phyloP scores from a whole-genome alignment of 2,329 filamentous ascomycete species.

The Trichoderma afroharzianum region DNA sequence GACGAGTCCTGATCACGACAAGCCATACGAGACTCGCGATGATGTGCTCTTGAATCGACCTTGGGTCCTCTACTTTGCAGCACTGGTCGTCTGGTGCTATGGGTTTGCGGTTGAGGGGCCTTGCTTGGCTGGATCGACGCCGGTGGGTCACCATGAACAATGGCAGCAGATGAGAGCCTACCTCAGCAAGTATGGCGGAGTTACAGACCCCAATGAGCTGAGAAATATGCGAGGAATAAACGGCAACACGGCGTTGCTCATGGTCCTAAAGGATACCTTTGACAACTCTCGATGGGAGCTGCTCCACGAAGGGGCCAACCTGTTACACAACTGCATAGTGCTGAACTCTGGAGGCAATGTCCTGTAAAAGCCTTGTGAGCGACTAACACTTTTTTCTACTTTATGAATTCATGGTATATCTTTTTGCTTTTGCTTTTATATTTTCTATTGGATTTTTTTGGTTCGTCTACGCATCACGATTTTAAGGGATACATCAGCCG shows the following conservation, averaged over 20 bases:
- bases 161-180: constrained; percentile 76
- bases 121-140: constrained; percentile 49
- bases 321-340: constrained; percentile 77
- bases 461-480: not conserved
- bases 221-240: constrained; percentile 73
- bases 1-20: constrained; percentile 39
- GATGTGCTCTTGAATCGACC: constrained; percentile 88
- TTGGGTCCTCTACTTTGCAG: constrained; percentile 93
- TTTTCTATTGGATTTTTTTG: not conserved
- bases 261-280: constrained; percentile 80
- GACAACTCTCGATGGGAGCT: constrained; percentile 84
- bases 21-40: constrained; percentile 74
- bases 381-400: not conserved
- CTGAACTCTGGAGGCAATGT: constrained; percentile 32
- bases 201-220: constrained; percentile 73
- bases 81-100: constrained; percentile 91
- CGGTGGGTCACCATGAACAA: constrained; percentile 61
- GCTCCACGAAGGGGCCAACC: constrained; percentile 76
- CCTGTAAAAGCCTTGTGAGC: constrained; percentile 19
- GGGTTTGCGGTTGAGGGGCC: constrained; percentile 87
- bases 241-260: constrained; percentile 73
- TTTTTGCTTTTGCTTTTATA: not conserved
- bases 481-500: not conserved
- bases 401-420: not conserved
- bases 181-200: constrained; percentile 66